Base-by-base conservation (phyloP, 2,329 filamentous ascomycete species). In the Fusarium agapanthi region DNA sequence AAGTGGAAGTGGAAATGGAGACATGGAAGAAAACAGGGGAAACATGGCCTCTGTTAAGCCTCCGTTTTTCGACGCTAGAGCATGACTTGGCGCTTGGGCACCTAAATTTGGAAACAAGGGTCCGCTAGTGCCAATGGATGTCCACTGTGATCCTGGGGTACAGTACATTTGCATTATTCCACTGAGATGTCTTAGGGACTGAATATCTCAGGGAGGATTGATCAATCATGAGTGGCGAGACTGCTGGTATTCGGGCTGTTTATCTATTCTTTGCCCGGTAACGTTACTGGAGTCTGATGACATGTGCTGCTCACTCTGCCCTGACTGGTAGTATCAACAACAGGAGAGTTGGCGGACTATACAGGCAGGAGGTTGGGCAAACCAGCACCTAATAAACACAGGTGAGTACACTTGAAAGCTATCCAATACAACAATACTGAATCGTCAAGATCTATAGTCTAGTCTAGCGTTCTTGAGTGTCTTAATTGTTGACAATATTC, bases 81-180 rank as follows among this genome's bases (percentile, higher is more conserved):
- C 34, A 40, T 28, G 34, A 54, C 41, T 48, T 34, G 56, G n/a
- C 44, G 50, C 41, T 47, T 34, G 57, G 24, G 51, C 58, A 59
- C 50, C 66, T 69, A 69, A 70, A 41, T 70, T 69, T 69, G 67
- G 67, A 65, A 69, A 59, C 66, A 51, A 69, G 65, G 65, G 50
- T 48, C 40, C 35, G 65, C 45, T 50, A 68, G 41, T 37, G 56
- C 43, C 45, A 69, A 24, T 34, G 40, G 16, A 37, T 35, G 38
- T 43, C 61, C 67, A 53, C 50, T 54, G 48, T 38, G 66, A 61
- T 56, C 54, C 59, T 50, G 59, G 67, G 59, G 65, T 55, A 60
- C 50, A 40, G 20, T n/a, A n/a, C 44, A 30, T 47, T n/a, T 53
- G 22, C 41, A 24, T 11, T 43, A 44, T 44, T 50, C 24, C 55